Base-by-base conservation (phyloP, 306 rosid genomes). In the Vicia villosa region DNA sequence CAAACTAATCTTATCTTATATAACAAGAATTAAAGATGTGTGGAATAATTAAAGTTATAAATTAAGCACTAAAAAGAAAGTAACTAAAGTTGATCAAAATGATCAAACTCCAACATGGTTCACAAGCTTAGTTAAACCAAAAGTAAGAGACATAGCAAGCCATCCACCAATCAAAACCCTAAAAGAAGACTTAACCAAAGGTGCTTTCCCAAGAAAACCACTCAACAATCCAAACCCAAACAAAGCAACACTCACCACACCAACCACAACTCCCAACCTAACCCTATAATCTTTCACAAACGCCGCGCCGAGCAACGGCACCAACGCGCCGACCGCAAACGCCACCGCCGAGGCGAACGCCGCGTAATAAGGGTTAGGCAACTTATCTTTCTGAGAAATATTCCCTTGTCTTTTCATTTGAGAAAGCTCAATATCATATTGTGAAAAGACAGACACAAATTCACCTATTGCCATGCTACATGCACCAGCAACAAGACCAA, bases 391-490 rank as follows among this genome's bases (percentile, higher is more conserved):
- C 1, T 66, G 41, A 10, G 15, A 16, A 10, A 4, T 46, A 4
- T 60, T 72, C 9, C 68, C 60, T 40, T 72, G 69, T 60, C 76
- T 72, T 34, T 72, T 60, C 69, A 72, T 72, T 9, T 72, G 76
- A 17, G 69, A 47, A 17, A 32, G 17, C 10, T 72, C 76, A 60
- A 60, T 72, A 72, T 72, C 76, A 46, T 72, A 60, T 15, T 72
- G 76, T 34, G 76, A 72, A 10, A 46, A 60, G n/a, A 72, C 76
- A 2, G 76, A 72, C 1, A 72, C 69, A 34, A 72, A 72, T 50
- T 72, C 76, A 13, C 76, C 76, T 0, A 72, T 72, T 16, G 76
- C 76, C 76, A 72, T 72, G 50, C 76, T 72, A 10, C 76, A 72
- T 1, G 76, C 76, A 0, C 76, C 76, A 8, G 59, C 76, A 5